Base-by-base conservation (phyloP, 139 green algal genomes). In the Volvox reticuliferus region DNA sequence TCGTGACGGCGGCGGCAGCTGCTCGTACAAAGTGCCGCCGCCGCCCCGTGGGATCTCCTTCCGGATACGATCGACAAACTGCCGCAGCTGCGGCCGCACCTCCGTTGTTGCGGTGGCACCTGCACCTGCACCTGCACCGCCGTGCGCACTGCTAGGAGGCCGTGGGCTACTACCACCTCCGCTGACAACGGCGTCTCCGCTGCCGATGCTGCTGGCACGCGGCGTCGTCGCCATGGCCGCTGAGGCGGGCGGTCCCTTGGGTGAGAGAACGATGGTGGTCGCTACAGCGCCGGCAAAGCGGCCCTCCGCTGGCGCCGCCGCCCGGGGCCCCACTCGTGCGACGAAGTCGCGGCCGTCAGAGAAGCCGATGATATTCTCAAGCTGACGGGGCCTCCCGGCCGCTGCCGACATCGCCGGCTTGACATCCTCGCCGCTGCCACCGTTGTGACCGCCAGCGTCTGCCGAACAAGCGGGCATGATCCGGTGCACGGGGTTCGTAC, bases 351-450 rank as follows among this genome's bases (percentile, higher is more conserved):
- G 75, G 13, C 86, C 86, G 75, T 90, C 86, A 17, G 73, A 78
- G 86, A 85, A 90, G 20, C 86, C 86, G 32, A 90, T 90, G 12
- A 90, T 76, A 0, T 75, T 90, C 55, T 90, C 86, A n/a, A 85
- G 79, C 35, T 55, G 79, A n/a, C 78, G 50, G 18, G 85, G 44
- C 1, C 71, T 37, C 28, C 67, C 62, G 0, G 32, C 30, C n/a
- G 63, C 24, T 2, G 26, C 71, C 20, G 14, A 32, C 30, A 61
- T 65, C 63, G 63, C 82, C 1, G 63, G 63, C 55, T 26, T 44
- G 65, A 16, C 22, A 33, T 26, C 35, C 24, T 2, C 33, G 33
- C 33, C 24, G 82, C 82, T 33, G 0, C 35, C 22, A 44, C 21
- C 78, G 17, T 9, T 61, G 33, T 35, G 13, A 33, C 22, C 78